phyloP scores from a whole-genome alignment of 2,329 filamentous ascomycete genomes.

The Aspergillus novofumigatus region DNA sequence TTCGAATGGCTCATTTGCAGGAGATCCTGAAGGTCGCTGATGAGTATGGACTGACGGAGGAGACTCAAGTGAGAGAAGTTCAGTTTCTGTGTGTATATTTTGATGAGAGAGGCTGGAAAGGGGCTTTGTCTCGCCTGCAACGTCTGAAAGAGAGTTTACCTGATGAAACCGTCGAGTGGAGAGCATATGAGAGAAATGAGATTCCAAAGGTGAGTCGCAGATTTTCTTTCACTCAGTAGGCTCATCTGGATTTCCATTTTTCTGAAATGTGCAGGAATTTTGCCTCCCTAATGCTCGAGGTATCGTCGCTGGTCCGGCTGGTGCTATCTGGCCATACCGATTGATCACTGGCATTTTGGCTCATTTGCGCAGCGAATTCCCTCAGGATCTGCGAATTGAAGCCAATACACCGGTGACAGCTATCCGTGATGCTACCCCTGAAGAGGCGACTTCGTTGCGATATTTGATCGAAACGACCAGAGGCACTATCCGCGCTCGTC shows the following conservation, averaged over 20 bases:
- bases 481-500: constrained; percentile 43
- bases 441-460: background rate
- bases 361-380: constrained; percentile 20
- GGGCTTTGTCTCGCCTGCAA: constrained; percentile 14
- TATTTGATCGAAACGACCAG: constrained; percentile 46
- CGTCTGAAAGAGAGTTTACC: constrained; percentile 26
- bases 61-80: constrained; percentile 23
- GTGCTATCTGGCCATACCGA: constrained; percentile 30
- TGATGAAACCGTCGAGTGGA: constrained; percentile 24
- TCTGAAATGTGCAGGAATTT: constrained; percentile 16
- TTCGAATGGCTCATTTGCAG: constrained; percentile 20
- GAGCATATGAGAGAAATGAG: constrained; percentile 14
- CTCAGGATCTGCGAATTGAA: constrained; percentile 30
- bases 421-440: background rate
- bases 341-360: constrained; percentile 25
- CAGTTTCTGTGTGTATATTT: constrained; percentile 27
- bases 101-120: constrained; percentile 20
- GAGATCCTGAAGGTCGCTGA: constrained; percentile 19
- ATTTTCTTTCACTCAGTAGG: background rate
- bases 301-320: constrained; percentile 24
- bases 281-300: constrained; percentile 20
- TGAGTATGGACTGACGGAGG: constrained; percentile 17
- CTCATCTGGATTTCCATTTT: background rate
- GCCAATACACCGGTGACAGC: constrained; percentile 18
- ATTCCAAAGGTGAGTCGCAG: constrained; percentile 18